Conservation (phyloP, 2,329 filamentous ascomycete species). For the Diaporthe capsici region DNA sequence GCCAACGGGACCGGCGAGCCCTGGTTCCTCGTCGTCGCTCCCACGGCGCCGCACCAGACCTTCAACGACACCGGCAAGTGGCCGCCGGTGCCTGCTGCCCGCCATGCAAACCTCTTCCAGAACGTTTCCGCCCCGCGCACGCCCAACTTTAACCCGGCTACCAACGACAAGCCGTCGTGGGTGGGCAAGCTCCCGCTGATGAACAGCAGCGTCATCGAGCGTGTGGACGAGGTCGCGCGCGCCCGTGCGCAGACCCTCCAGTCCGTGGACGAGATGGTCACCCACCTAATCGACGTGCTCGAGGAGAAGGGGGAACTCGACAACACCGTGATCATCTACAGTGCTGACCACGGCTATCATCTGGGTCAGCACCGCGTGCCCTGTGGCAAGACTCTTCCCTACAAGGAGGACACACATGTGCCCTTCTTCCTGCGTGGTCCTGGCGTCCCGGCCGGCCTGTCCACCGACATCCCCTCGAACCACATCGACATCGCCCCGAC, state of each 20-base stretch:
- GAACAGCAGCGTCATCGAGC: conserved; percentile 35
- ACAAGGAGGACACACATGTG: conserved; percentile 71
- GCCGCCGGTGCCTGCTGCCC: conserved; percentile 69
- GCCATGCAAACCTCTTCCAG: conserved; percentile 74
- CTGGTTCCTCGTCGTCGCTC: conserved; percentile 77
- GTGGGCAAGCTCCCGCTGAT: conserved; percentile 40
- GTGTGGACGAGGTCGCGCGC: conserved; percentile 56
- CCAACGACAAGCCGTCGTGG: conserved; percentile 55
- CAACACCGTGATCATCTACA: conserved; percentile 41
- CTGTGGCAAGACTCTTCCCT: conserved; percentile 66
- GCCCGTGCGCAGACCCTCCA: conserved; percentile 60
- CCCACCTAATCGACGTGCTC: conserved; percentile 51
- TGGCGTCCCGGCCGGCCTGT: conserved; percentile 60
- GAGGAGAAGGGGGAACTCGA: conserved; percentile 41
- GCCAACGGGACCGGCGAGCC: conserved; percentile 54
- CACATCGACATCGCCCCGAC: conserved; percentile 77
- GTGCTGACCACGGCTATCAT: conserved; percentile 40
- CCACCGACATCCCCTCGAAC: conserved; percentile 65
- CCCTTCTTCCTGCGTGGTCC: conserved; percentile 73
- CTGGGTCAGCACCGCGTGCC: conserved; percentile 40
- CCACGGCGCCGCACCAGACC: conserved; percentile 76
- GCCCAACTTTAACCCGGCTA: conserved; percentile 73
- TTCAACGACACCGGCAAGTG: conserved; percentile 49
- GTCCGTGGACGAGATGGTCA: conserved; percentile 60
- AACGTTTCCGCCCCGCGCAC: conserved; percentile 72